These are phyloP conservation scores for Cruciata laevipes DNA, from an alignment of 257 asterid species.

Conservation along the genomic window DNA sequence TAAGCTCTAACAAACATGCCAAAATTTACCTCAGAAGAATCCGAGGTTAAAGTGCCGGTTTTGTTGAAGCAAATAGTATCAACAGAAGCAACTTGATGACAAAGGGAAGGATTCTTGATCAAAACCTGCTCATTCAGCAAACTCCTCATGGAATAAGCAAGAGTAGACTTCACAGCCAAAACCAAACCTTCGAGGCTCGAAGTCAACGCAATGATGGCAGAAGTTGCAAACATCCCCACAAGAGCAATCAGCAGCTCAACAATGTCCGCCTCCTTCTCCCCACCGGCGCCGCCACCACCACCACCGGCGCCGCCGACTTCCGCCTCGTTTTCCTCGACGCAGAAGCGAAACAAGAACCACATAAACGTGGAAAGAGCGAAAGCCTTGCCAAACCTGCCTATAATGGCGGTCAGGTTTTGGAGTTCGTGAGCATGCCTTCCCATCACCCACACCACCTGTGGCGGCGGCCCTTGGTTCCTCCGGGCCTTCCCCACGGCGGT, in stretches of 20 bases:
- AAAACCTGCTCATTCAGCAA: slow-evolving; percentile 10
- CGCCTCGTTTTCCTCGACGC: background rate
- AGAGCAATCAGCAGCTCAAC: slow-evolving; percentile 4
- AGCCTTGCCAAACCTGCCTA: slow-evolving; percentile 7
- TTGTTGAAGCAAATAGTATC: slow-evolving; percentile 23
- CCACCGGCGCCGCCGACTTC: background rate
- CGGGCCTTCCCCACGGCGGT: slow-evolving; percentile 16
- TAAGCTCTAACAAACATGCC: too few relatives aligned
- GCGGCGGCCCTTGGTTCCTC: background rate
- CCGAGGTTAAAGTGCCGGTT: slow-evolving; percentile 20
- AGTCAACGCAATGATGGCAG: slow-evolving; percentile 19
- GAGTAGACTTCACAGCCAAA: slow-evolving; percentile 12
- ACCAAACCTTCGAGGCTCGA: slow-evolving; percentile 18
- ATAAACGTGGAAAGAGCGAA: slow-evolving; percentile 12
- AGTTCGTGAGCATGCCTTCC: slow-evolving; percentile 12
- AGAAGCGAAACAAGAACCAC: slow-evolving; percentile 13
- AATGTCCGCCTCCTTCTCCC: background rate
- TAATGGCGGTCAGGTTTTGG: background rate
- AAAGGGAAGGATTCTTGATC: slow-evolving; percentile 13
- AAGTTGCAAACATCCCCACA: slow-evolving; percentile 19
- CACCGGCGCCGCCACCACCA: background rate
- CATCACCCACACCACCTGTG: slow-evolving; percentile 7
- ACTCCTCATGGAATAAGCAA: slow-evolving; percentile 22
- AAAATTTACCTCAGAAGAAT: slow-evolving; percentile 21
- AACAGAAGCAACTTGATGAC: slow-evolving; percentile 18